These are phyloP conservation scores for Diaporthe sp. DNA, from an alignment of 2,329 filamentous ascomycete species.

Conservation along the genomic window DNA sequence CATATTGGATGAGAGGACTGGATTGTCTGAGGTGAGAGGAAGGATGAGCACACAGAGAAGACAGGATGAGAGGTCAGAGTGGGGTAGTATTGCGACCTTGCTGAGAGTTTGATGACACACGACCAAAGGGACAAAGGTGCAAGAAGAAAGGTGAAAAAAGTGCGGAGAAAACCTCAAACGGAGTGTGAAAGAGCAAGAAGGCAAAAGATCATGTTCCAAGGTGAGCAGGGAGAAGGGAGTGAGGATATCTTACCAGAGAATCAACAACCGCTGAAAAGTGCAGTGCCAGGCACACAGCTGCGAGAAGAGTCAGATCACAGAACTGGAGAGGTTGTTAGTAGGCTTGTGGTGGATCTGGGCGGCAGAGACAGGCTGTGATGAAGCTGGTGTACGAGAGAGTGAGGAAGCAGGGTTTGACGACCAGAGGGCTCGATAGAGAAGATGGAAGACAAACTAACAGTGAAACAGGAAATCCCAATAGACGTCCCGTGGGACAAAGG, in stretches of 20 bases:
- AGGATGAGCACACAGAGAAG: not conserved
- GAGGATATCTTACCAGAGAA: not conserved
- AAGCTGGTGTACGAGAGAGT: not conserved
- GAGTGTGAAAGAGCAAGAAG: not conserved
- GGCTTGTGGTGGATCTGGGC: not conserved
- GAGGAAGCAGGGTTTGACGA: not conserved
- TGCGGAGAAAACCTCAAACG: not conserved
- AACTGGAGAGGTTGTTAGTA: not conserved
- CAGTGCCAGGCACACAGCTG: not conserved
- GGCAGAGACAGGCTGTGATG: not conserved
- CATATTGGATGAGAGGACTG: conserved; percentile 37
- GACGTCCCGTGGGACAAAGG: not conserved
- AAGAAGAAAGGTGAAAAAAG: not conserved
- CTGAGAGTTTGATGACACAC: not conserved
- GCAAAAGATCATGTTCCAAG: no score
- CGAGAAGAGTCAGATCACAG: not conserved
- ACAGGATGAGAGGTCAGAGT: not conserved
- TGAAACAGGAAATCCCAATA: not conserved
- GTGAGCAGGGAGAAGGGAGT: not conserved
- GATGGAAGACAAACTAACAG: not conserved
- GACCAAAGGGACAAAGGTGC: no score
- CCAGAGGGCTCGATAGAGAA: not conserved
- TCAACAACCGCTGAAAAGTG: no score
- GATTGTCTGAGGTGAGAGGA: not conserved
- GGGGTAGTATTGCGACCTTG: not conserved